Evolutionary conservation across 2,329 filamentous ascomycete genomes (phyloP).

Genomic region (Neopestalotiopsis clavispora): DNA sequence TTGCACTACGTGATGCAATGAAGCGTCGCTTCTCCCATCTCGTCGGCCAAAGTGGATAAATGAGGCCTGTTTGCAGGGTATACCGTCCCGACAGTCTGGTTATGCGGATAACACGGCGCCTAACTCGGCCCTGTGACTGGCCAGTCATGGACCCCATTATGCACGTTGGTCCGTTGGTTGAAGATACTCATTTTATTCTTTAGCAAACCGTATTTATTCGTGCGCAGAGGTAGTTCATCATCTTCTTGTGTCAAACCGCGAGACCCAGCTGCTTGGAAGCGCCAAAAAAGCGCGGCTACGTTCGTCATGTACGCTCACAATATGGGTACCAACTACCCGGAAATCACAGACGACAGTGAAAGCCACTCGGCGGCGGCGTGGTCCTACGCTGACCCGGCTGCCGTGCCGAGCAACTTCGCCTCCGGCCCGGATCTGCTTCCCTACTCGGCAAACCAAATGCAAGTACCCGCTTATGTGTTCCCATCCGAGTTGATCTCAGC

Average conservation of each 20-base stretch:
- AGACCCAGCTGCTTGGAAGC: neutral
- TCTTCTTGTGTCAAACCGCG: neutral
- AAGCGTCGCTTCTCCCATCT: neutral
- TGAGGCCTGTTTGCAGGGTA: neutral
- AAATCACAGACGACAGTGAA: neutral
- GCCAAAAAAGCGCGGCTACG: neutral
- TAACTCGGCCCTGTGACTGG: neutral
- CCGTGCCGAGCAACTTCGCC: neutral
- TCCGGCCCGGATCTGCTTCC: neutral
- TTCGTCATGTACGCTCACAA: neutral
- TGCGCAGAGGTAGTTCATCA: neutral
- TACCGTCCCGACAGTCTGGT: neutral
- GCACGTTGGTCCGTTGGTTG: neutral
- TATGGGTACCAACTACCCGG: neutral
- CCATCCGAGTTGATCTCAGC: neutral
- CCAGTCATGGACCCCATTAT: neutral
- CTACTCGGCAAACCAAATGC: neutral
- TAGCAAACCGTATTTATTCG: neutral
- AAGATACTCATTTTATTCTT: neutral
- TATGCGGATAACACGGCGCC: neutral
- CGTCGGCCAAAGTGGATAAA: neutral
- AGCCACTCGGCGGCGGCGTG: neutral
- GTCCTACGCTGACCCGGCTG: neutral
- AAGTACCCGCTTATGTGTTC: neutral
- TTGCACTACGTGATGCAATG: neutral